Conservation (phyloP, 805 yeast genomes). For the Saturnispora besseyi region DNA sequence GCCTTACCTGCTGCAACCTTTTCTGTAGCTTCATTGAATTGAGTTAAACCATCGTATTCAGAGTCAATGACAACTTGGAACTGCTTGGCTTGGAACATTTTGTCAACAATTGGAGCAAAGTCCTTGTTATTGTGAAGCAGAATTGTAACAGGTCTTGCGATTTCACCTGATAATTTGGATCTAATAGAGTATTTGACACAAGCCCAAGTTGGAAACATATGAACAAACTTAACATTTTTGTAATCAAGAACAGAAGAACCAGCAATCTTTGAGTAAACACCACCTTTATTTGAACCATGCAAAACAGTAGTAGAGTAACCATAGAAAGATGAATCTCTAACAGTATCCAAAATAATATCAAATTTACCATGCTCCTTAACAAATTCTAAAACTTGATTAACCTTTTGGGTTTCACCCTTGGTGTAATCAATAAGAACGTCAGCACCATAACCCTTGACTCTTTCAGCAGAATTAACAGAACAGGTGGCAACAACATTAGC, state of each 20-base stretch:
- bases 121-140: constrained; percentile 8
- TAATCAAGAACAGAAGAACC: constrained; percentile 46
- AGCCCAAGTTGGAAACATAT: constrained; percentile 20
- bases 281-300: constrained; percentile 37
- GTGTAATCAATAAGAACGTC: constrained; percentile 50
- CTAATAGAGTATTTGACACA: constrained; percentile 10
- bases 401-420: constrained; percentile 29
- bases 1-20: constrained; percentile 39
- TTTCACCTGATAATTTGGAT: constrained; percentile 14
- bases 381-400: constrained; percentile 29
- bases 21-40: constrained; percentile 43
- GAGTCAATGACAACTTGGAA: constrained; percentile 46
- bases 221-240: constrained; percentile 16
- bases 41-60: constrained; percentile 35
- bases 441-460: constrained; percentile 38
- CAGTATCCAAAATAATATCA: constrained; percentile 57
- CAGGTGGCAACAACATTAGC: constrained; percentile 44
- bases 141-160: constrained; percentile 6
- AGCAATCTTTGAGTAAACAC: constrained; percentile 42
- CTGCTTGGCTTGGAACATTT: constrained; percentile 37
- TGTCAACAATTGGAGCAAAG: constrained; percentile 28
- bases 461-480: constrained; percentile 31
- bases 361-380: constrained; percentile 37
- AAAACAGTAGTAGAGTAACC: constrained; percentile 31
- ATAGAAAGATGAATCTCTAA: constrained; percentile 45